Base-by-base conservation (phyloP, 768 basidiomycete genomes). In the Pholiota molesta region DNA sequence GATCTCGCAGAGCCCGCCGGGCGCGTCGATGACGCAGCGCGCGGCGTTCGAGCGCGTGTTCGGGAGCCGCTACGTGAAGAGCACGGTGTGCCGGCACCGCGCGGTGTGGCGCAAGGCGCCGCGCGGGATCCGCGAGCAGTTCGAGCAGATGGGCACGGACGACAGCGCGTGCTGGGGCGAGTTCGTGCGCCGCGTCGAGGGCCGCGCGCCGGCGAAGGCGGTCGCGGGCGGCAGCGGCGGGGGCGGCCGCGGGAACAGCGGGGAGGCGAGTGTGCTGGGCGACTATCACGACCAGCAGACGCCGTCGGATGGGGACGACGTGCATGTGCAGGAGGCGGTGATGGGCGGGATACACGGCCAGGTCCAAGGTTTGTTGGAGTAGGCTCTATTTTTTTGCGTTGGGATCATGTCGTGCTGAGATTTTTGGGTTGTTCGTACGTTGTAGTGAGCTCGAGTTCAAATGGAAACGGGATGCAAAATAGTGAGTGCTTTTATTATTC, bases 21-120 rank as follows among this genome's bases (percentile, higher is more conserved):
- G 75, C 42, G 75, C 81, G 13, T 75, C 76, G 37, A 77, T 85
- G 66, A 89, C 86, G 3, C 89, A 90, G 66, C 83, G 83, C n/a
- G 75, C 76, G 1, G 87, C 88, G 6, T 90, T 90, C 60, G 86
- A 89, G 70, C 84, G 85, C 45, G 84, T 89, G 40, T 91, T 91
- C 71, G 85, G 86, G 35, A 85, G 82, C 65, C 79, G 87, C 31
- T 90, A 90, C 68, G 87, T 90, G 35, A 90, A 90, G 73, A 86
- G 85, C 68, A 90, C 89, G 0, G 86, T 90, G 16, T 89, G 88
- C 70, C 82, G 88, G 13, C 88, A 89, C 66, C 81, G 87, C n/a
- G 85, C 84, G 0, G 82, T 88, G 45, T 90, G 89, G 83, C 78
- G 83, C 59, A 82, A 83, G 63, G 87, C 89, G 2, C 80, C 79